These are phyloP conservation scores for Claviceps sp. DNA, from an alignment of 2,329 filamentous ascomycete species.

Conservation along the genomic window DNA sequence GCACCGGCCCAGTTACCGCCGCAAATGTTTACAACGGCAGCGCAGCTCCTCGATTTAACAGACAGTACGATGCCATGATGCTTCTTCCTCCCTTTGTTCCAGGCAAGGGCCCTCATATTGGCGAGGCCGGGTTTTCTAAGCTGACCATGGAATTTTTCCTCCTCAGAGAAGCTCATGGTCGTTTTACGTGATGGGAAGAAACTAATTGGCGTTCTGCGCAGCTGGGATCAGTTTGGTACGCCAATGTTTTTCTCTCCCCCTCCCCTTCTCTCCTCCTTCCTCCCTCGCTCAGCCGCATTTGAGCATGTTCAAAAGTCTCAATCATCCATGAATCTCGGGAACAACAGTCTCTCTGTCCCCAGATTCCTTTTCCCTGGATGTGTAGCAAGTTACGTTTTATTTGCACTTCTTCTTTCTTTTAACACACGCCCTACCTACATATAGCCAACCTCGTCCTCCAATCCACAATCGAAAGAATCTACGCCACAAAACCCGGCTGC, in stretches of 20 bases:
- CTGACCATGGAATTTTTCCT: constrained; percentile 11
- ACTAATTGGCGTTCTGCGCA: constrained; percentile 79
- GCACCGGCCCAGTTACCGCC: constrained; percentile 57
- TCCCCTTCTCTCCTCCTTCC: neutral
- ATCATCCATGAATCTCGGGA: neutral
- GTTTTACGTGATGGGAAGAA: constrained; percentile 88
- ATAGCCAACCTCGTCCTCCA: constrained; percentile 89
- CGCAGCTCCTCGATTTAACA: constrained; percentile 87
- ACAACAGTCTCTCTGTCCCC: neutral
- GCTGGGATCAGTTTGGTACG: constrained; percentile 93
- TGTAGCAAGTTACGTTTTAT: neutral
- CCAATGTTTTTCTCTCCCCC: neutral
- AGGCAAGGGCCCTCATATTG: neutral
- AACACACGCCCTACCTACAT: neutral
- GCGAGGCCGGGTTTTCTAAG: neutral
- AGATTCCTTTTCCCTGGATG: too few species aligned
- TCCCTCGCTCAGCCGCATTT: too few species aligned
- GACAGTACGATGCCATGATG: constrained; percentile 57
- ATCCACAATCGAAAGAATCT: constrained; percentile 81
- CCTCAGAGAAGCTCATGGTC: constrained; percentile 85
- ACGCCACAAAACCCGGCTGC: constrained; percentile 39
- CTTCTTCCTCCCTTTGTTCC: neutral
- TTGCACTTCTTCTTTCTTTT: neutral
- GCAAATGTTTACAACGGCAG: constrained; percentile 97
- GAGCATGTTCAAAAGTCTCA: neutral